Evolutionary conservation across 345 rosid genomes (phyloP), one percentile per base, ranked within the genome.

Genomic region (Lumnitzera racemosa): DNA sequence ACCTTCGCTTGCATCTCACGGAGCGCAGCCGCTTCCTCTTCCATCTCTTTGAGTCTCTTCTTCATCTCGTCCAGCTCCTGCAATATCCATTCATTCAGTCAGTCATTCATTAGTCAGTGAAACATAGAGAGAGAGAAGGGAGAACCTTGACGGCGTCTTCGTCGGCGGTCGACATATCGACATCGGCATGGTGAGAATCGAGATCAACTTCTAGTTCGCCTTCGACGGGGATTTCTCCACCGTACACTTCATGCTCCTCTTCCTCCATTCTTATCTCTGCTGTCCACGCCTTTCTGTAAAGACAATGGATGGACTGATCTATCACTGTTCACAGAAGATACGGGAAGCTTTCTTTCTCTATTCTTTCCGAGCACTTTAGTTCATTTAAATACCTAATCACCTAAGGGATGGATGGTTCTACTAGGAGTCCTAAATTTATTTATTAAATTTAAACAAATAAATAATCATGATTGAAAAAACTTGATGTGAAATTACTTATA

Each of bases 1-100:
- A 88, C 99, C 73, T 94, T 94, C 57, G 90, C 90, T 72, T 94
- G 97, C 96, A 94, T 94, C 85, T 94, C 99, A 16, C 99, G 90
- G 25, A 94, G 91, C 67, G 97, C 96, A 14, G 96, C 94, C 15
- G 97, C 97, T 61, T 94, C 97, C 70, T 94, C 99, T 69, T 94
- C 99, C 86, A 90, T 94, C 78, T 90, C 97, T 77, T 88, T 90
- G 79, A 94, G 75, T 61, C 99, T 81, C 62, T 76, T 90, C 85
- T 94, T 94, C 99, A 94, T 88, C 79, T 94, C 97, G 67, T 90
- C 95, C 67, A 94, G 69, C 80, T 90, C 97, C 99, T 92, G 75
- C 60, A 61, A 2, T 47, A 47, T 27, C 54, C 46, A 61, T 51
- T 14, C 49, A 58, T 53, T 27, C 13, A 63, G 66, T 52, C 66